Evolutionary conservation across 2,329 filamentous ascomycete species (phyloP).

Genomic region (Fusarium secorum): DNA sequence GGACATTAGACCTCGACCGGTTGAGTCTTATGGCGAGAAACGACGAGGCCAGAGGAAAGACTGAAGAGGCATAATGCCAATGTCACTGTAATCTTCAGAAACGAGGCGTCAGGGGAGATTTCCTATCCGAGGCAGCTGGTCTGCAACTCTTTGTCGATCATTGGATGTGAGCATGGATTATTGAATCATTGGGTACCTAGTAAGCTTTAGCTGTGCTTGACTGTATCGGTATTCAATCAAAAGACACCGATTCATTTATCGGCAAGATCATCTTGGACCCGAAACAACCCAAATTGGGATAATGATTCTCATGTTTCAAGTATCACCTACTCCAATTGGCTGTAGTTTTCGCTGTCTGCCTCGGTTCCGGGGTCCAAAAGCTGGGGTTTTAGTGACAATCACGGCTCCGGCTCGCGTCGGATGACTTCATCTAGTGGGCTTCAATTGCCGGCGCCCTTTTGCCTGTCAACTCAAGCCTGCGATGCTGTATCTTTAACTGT

Average conservation of each 20-base stretch:
- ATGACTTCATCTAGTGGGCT: conserved; percentile 42
- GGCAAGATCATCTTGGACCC: conserved; percentile 18
- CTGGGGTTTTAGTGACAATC: conserved; percentile 33
- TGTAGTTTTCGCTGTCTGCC: conserved; percentile 4
- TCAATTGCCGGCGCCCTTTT: conserved; percentile 35
- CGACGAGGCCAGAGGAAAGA: not conserved
- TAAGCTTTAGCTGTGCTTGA: not conserved
- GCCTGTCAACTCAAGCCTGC: conserved; percentile 11
- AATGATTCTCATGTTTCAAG: conserved; percentile 16
- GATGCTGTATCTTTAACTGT: conserved; percentile 32
- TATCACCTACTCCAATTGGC: conserved; percentile 10
- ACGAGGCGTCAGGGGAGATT: conserved; percentile 1
- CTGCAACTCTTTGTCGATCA: conserved; percentile 26
- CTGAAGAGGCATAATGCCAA: conserved; percentile 2
- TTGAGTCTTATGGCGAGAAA: conserved; percentile 41
- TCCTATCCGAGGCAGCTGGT: conserved; percentile 32
- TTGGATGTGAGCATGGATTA: conserved; percentile 13
- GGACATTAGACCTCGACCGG: conserved; percentile 45
- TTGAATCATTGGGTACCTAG: conserved; percentile 16
- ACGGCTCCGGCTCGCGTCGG: conserved; percentile 44
- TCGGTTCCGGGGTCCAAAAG: conserved; percentile 40
- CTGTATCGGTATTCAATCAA: conserved; percentile 22
- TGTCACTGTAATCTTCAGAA: not conserved
- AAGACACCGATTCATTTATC: conserved; percentile 17
- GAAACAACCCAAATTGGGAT: conserved; percentile 14